phyloP scores from a whole-genome alignment of 345 rosid genomes.

The Firmiana major region DNA sequence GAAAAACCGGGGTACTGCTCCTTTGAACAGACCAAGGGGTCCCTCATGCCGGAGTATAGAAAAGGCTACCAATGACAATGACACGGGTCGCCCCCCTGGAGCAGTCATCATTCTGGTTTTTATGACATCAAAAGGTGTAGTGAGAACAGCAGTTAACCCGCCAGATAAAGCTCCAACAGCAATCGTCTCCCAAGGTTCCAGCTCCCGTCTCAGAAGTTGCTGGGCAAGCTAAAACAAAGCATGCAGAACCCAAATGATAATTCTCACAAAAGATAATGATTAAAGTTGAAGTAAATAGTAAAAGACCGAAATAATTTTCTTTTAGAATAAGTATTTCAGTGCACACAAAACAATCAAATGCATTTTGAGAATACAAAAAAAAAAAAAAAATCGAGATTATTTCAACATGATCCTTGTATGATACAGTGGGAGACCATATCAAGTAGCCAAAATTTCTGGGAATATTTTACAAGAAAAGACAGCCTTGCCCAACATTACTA shows the following conservation, averaged over 20 bases:
- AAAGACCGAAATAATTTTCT: background rate
- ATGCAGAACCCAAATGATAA: background rate
- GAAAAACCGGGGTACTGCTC: constrained; percentile 91
- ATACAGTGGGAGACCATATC: background rate
- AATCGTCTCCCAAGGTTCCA: constrained; percentile 94
- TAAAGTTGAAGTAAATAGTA: background rate
- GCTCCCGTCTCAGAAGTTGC: constrained; percentile 66
- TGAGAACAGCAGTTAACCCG: constrained; percentile 82
- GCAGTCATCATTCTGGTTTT: constrained; percentile 99
- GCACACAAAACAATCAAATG: background rate
- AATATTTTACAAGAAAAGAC: background rate
- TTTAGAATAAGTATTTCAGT: background rate
- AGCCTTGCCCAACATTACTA: background rate
- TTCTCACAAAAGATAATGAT: background rate
- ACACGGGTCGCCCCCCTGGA: constrained; percentile 62
- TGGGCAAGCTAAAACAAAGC: constrained; percentile 60
- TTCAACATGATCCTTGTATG: background rate
- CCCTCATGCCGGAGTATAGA: constrained; percentile 87
- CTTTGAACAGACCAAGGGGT: constrained; percentile 90
- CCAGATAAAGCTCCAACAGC: constrained; percentile 90
- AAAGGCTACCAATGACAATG: constrained; percentile 70
- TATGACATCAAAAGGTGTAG: constrained; percentile 97
- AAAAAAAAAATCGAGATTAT: background rate
- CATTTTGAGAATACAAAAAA: background rate
- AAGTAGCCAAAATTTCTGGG: background rate